phyloP scores from a whole-genome alignment of 805 yeast genomes.

The Cyberlindnera amylophila region DNA sequence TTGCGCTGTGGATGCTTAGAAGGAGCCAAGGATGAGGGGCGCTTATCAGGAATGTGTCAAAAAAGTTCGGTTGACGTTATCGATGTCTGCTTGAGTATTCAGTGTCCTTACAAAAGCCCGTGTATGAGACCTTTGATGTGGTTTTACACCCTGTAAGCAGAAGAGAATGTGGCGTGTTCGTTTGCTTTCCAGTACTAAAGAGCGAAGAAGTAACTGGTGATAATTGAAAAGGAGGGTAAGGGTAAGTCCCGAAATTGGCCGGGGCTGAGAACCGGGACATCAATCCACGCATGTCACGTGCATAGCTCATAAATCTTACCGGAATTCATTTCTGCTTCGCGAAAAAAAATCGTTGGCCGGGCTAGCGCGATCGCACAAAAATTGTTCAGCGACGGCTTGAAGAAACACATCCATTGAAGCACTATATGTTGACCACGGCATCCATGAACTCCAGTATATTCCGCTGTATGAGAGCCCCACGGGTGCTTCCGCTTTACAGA shows the following conservation, averaged over 20 bases:
- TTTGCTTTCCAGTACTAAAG: no score
- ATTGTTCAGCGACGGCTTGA: constrained; percentile 1
- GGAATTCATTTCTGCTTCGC: not conserved
- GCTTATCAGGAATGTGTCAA: constrained; percentile 7
- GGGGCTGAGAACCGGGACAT: no score
- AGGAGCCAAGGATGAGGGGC: not conserved
- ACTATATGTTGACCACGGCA: no score
- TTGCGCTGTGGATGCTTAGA: not conserved
- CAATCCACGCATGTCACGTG: no score
- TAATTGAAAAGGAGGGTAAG: not conserved
- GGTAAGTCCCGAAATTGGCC: no score
- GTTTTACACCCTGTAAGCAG: no score
- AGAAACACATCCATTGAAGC: not conserved
- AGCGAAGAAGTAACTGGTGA: no score
- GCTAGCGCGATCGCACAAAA: not conserved
- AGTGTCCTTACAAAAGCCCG: not conserved
- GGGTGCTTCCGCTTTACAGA: constrained; percentile 1
- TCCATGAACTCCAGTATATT: constrained; percentile 3
- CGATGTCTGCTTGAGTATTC: no score
- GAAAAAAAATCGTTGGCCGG: not conserved
- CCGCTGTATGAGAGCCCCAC: constrained; percentile 5
- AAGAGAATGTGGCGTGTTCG: no score
- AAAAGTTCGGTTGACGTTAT: not conserved
- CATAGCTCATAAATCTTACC: not conserved
- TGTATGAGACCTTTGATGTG: not conserved